Conservation (phyloP, 352 stramenopile species). For the Thalassiosira exigua region DNA sequence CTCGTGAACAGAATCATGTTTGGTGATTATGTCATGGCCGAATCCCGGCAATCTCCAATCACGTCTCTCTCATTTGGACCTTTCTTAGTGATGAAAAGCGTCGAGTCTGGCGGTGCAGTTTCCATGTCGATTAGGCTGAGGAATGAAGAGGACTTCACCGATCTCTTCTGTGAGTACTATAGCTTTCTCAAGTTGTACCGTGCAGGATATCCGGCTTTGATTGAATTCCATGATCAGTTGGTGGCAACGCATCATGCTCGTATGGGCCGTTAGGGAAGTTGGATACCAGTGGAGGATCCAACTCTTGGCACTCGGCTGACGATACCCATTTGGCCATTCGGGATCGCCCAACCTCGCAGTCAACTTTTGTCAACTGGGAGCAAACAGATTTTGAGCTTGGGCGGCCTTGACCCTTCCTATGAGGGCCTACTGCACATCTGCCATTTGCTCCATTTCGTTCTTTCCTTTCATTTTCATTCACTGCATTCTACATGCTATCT, state of each 20-base stretch:
- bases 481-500: too few relatives aligned
- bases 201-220: constrained; percentile 4
- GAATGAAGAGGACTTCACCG: constrained; percentile 28
- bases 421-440: too few relatives aligned
- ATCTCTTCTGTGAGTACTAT: constrained; percentile 24
- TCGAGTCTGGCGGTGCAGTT: constrained; percentile 21
- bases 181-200: constrained; percentile 14
- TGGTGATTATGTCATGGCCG: neutral
- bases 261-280: too few relatives aligned
- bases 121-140: constrained; percentile 24
- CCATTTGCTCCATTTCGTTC: too few relatives aligned
- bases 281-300: too few relatives aligned
- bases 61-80: constrained; percentile 10
- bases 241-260: neutral
- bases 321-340: too few relatives aligned
- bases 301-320: too few relatives aligned
- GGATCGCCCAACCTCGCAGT: too few relatives aligned
- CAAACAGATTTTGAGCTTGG: too few relatives aligned
- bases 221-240: constrained; percentile 12
- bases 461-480: too few relatives aligned
- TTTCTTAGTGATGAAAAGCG: constrained; percentile 29
- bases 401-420: too few relatives aligned
- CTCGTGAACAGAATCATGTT: constrained; percentile 13
- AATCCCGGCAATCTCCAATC: neutral
- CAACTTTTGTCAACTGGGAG: too few relatives aligned